Conservation (phyloP, 1,139 yeast species). For the Nakaseomyces kungkrabaensis region DNA sequence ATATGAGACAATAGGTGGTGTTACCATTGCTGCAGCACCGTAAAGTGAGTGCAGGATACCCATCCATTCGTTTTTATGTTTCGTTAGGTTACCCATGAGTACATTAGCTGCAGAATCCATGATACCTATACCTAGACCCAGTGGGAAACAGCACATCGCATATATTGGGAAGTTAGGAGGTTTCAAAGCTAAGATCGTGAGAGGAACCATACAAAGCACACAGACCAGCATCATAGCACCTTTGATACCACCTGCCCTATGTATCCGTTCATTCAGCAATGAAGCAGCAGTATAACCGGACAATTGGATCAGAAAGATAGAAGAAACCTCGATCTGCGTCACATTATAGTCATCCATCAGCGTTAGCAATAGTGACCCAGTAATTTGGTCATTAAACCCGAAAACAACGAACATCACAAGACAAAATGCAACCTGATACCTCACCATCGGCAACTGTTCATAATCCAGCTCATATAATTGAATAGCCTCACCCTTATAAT, state of each 20-base stretch:
- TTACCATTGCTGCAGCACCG: slow-evolving; percentile 58
- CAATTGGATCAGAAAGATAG: slow-evolving; percentile 24
- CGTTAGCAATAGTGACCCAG: slow-evolving; percentile 27
- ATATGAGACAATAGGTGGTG: slow-evolving; percentile 49
- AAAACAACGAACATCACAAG: slow-evolving; percentile 24
- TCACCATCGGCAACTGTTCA: slow-evolving; percentile 18
- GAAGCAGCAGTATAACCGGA: slow-evolving; percentile 26
- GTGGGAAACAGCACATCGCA: slow-evolving; percentile 33
- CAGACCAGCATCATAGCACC: slow-evolving; percentile 23
- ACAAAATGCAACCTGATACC: slow-evolving; percentile 21
- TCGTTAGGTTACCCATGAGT: slow-evolving; percentile 46
- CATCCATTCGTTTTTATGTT: slow-evolving; percentile 48
- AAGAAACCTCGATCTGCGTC: slow-evolving; percentile 20
- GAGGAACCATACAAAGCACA: slow-evolving; percentile 14
- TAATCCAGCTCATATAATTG: slow-evolving; percentile 24
- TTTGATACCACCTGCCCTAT: slow-evolving; percentile 19
- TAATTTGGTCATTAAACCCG: slow-evolving; percentile 28
- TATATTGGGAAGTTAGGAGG: slow-evolving; percentile 28
- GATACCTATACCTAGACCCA: slow-evolving; percentile 53
- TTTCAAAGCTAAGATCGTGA: slow-evolving; percentile 13
- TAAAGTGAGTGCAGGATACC: slow-evolving; percentile 61
- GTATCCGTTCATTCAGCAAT: slow-evolving; percentile 24
- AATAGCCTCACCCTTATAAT: slow-evolving; percentile 21
- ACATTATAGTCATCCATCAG: slow-evolving; percentile 20
- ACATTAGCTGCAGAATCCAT: slow-evolving; percentile 53